Conservation (phyloP, 106 monocot genomes). For the Dendrobium huoshanense region DNA sequence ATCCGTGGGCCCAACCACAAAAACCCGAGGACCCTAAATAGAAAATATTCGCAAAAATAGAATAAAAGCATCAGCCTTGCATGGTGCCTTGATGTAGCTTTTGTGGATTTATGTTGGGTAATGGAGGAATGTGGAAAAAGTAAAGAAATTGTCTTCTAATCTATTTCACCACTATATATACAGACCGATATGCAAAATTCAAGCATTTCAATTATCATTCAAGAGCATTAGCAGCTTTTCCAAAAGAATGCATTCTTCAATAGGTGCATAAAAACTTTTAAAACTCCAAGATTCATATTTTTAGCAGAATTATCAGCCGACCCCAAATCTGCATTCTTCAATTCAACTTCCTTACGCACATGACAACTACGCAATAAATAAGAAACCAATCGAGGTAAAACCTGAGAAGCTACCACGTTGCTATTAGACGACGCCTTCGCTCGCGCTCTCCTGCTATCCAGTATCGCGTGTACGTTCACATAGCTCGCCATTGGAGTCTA, state of each 20-base stretch:
- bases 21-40: constrained; percentile 90
- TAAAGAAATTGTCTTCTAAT: background rate
- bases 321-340: background rate
- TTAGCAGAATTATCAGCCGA: background rate
- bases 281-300: background rate
- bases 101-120: background rate
- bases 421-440: constrained; percentile 40
- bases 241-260: background rate
- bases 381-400: constrained; percentile 4
- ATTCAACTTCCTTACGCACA: background rate
- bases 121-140: background rate
- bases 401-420: constrained; percentile 55
- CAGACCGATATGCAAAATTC: background rate
- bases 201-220: background rate
- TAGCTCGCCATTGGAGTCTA: constrained; percentile 98
- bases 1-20: constrained; percentile 97
- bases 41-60: background rate
- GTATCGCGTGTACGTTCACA: constrained; percentile 90
- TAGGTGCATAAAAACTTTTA: background rate
- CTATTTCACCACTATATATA: too few species aligned
- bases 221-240: background rate
- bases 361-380: background rate
- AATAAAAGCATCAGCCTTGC: background rate
- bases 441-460: constrained; percentile 73
- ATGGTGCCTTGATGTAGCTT: background rate